Evolutionary conservation across 371 early-diverging fungal species (phyloP), one percentile per base, ranked within the genome.

Genomic region (Apophysomyces elegans): DNA sequence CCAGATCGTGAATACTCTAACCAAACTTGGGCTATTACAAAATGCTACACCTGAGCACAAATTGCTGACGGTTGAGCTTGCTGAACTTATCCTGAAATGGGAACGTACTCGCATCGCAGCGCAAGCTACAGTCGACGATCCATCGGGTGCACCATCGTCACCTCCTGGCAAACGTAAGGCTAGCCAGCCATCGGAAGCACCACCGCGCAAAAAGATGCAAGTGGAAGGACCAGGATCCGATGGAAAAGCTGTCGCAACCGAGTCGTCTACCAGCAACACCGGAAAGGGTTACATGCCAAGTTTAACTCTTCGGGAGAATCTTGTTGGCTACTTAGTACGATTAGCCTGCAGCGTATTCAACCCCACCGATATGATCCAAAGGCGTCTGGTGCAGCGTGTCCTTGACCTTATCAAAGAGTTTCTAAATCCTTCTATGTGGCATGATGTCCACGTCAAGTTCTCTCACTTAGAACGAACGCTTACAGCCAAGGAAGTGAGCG

Each of bases 51-150:
- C 90, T 0, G 99, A 99, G 68, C 93, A 96, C 26, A 85, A 93
- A 61, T 67, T 89, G 1, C 72, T 99, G 57, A 92, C 97, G 0
- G 85, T 97, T 13, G 98, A 97, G 62, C 80, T 98, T n/a, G 87
- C 92, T 9, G 95, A 95, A 32, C 77, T 98, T 60, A 88, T 98
- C 41, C 72, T 95, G 32, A 86, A 86, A 58, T 99, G 99, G 99
- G 95, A 98, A 60, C 79, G 79, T 35, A 82, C 75, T 26, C 84
- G 89, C 8, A 66, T 87, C 9, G 63, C 84, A 60, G 37, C 71
- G 43, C 69, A 63, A 59, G 39, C 8, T 58, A 37, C 63, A 61
- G 63, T 66, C 61, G 75, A 68, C 32, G 59, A 72, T 39, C 37
- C 44, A 35, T 50, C 54, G 5, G 64, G 46, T 21, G 11, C 45